Conservation (phyloP, 148 eudicot species). For the Rhododendron simsii region DNA sequence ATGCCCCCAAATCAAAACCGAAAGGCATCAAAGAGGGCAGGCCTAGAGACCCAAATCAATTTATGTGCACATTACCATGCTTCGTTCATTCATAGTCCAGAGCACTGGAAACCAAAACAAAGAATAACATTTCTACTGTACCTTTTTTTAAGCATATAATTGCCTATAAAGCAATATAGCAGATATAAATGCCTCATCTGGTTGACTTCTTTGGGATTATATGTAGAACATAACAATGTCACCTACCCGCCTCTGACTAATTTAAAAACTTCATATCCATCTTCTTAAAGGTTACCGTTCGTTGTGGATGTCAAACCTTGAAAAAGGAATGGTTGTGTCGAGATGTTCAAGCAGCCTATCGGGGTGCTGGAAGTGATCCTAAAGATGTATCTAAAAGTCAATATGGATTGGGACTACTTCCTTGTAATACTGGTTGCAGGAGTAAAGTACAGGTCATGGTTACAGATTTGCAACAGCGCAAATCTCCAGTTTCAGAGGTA, state of each 20-base stretch:
- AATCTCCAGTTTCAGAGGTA: conserved; percentile 60
- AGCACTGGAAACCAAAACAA: not conserved
- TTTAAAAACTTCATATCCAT: conserved; percentile 4
- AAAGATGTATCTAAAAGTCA: conserved; percentile 67
- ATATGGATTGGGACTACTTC: conserved; percentile 74
- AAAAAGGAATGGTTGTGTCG: conserved; percentile 89
- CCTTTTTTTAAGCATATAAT: not conserved
- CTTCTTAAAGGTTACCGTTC: conserved; percentile 62
- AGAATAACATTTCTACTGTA: not conserved
- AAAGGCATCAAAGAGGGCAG: not conserved
- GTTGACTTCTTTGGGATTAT: not conserved
- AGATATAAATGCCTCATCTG: not conserved
- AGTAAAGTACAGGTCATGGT: conserved; percentile 54
- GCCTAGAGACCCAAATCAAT: not conserved
- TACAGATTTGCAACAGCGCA: conserved; percentile 68
- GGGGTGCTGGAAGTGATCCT: conserved; percentile 48
- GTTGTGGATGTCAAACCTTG: conserved; percentile 81
- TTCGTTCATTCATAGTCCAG: not conserved
- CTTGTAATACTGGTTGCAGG: conserved; percentile 76
- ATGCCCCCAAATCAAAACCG: not conserved
- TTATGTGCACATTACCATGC: not conserved
- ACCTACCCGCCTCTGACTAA: not conserved
- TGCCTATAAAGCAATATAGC: not conserved
- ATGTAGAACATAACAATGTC: not conserved
- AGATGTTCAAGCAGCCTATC: conserved; percentile 71